Conservation (phyloP, 1,284 basidiomycete genomes). For the Sparassis latifolia region DNA sequence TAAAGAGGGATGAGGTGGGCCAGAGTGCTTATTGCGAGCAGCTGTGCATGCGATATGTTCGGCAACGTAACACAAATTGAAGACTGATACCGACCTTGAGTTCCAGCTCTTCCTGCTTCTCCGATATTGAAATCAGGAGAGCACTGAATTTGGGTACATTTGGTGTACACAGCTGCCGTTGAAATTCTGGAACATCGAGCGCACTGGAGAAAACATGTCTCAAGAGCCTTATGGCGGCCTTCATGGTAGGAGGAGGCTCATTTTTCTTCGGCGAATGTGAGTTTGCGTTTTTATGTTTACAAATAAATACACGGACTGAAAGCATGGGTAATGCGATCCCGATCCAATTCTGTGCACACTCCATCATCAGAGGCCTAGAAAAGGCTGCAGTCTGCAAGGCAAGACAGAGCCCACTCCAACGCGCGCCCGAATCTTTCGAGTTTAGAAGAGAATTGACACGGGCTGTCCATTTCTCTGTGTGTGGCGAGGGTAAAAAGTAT, state of each 20-base stretch:
- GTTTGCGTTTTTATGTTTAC: slow-evolving; percentile 15
- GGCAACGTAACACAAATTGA: not conserved
- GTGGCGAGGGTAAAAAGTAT: slow-evolving; percentile 50
- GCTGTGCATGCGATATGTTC: slow-evolving; percentile 29
- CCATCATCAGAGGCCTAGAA: slow-evolving; percentile 55
- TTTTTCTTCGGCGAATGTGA: slow-evolving; percentile 46
- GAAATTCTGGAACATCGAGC: slow-evolving; percentile 61
- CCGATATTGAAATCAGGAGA: slow-evolving; percentile 48
- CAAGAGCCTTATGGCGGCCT: slow-evolving; percentile 56
- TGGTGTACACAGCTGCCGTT: slow-evolving; percentile 66
- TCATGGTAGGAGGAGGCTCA: slow-evolving; percentile 52
- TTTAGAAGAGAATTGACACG: slow-evolving; percentile 66
- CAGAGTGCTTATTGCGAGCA: slow-evolving; percentile 44
- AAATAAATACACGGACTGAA: slow-evolving; percentile 44
- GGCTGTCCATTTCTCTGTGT: slow-evolving; percentile 65
- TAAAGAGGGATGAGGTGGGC: slow-evolving; percentile 54
- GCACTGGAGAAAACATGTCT: slow-evolving; percentile 52
- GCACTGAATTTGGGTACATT: slow-evolving; percentile 64
- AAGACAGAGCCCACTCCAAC: slow-evolving; percentile 72
- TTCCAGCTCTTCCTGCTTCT: slow-evolving; percentile 43
- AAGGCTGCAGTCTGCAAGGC: slow-evolving; percentile 56
- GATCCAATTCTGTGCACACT: slow-evolving; percentile 67
- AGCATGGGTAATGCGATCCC: slow-evolving; percentile 55
- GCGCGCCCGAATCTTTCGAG: slow-evolving; percentile 61
- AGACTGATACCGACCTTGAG: slow-evolving; percentile 37